Conservation (phyloP, 495 filamentous ascomycete species). For the Pseudoneurospora amorphoporcata region DNA sequence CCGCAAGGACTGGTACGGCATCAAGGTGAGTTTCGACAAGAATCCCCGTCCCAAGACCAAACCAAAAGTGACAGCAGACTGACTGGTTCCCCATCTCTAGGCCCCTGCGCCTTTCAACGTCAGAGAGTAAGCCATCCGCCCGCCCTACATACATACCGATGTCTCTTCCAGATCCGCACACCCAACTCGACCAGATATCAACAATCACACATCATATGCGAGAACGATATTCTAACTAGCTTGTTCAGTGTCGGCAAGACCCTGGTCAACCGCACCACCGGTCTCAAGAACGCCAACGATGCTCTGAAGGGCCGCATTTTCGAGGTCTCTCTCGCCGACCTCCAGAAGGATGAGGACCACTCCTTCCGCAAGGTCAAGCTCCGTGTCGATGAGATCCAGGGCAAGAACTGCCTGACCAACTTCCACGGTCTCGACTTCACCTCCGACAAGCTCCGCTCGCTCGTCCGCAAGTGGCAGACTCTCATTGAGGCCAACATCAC, state of each 20-base stretch:
- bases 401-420: slow-evolving; percentile 99
- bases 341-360: slow-evolving; percentile 99
- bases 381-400: slow-evolving; percentile 94
- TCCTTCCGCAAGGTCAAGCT: slow-evolving; percentile 99
- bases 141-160: slow-evolving; percentile 6
- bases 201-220: slow-evolving; percentile 1
- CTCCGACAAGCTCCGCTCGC: slow-evolving; percentile 96
- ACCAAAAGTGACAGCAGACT: slow-evolving; percentile 1
- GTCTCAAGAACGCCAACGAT: slow-evolving; percentile 99
- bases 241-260: slow-evolving; percentile 86
- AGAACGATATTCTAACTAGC: slow-evolving; percentile 22
- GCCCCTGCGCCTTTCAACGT: slow-evolving; percentile 92
- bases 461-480: slow-evolving; percentile 98
- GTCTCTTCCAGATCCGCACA: not conserved
- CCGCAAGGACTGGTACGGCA: slow-evolving; percentile 96
- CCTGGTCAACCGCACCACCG: slow-evolving; percentile 95
- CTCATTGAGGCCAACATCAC: slow-evolving; percentile 99
- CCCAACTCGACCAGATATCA: not conserved
- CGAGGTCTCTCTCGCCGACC: slow-evolving; percentile 96
- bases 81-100: slow-evolving; percentile 33
- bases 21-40: slow-evolving; percentile 58
- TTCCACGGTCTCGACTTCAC: slow-evolving; percentile 99
- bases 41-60: not conserved
- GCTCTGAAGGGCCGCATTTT: slow-evolving; percentile 96
- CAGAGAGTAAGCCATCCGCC: slow-evolving; percentile 68